Evolutionary conservation across 1,284 basidiomycete species (phyloP), one percentile per base, ranked within the genome.

Genomic region (Ustilago esculenta): DNA sequence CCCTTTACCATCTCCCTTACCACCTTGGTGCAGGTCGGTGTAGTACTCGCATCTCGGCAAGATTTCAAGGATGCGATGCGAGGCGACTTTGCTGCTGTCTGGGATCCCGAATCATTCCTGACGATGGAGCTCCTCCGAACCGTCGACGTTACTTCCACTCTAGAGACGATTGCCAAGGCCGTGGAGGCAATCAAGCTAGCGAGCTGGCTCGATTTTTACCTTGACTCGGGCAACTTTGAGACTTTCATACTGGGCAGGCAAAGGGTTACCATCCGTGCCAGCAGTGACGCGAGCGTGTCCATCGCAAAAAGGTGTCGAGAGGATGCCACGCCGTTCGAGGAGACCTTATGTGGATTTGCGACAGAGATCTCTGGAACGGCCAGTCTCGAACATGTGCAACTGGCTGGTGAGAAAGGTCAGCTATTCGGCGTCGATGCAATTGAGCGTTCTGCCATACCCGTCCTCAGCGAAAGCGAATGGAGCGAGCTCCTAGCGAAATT

Each of bases 41-140:
- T 54, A 17, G 57, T 55, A 23, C 44, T 65, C 12, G 37, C 43
- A 18, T 32, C 49, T 2, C 41, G 50, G 27, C 30, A 50, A 21
- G 61, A 65, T 41, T 43, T 53, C 47, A 49, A 42, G 10, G 42
- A 61, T 37, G 61, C 61, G 33, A 53, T 65, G 61, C 42, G 39
- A 40, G 37, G 33, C 43, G 45, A 57, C 21, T 44, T 65, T 43
- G 53, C 52, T 4, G 60, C 67, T 2, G 29, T 61, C 20, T 65
- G 60, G 59, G 66, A 69, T 46, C 59, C 51, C 32, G 66, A 69
- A 23, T 63, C 66, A 5, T 44, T 24, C 23, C 32, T 69, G 37
- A 23, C 66, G 3, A 25, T 52, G 3, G 25, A 45, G 10, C 20
- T 69, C 1, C 55, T 69, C 7, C 50, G 30, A 34, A 27, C 20